phyloP scores from a whole-genome alignment of 108 stramenopile species.

The Cyclotella atomus region DNA sequence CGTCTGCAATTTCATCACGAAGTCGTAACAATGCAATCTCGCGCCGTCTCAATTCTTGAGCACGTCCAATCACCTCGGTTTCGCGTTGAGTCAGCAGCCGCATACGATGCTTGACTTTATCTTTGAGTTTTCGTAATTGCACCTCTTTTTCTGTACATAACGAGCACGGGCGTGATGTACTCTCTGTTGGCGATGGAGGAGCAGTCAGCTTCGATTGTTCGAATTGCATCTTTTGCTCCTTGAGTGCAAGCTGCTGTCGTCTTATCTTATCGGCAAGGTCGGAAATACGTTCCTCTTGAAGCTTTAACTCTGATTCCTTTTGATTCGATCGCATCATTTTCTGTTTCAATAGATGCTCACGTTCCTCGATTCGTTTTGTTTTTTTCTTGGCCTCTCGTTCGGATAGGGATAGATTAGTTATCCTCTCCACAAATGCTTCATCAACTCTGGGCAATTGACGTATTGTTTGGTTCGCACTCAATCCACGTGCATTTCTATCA shows the following conservation, averaged over 20 bases:
- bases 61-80: conserved; percentile 16
- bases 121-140: conserved; percentile 3
- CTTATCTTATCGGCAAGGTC: conserved; percentile 27
- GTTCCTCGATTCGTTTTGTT: conserved; percentile 7
- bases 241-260: conserved; percentile 20
- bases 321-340: conserved; percentile 5
- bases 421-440: conserved; percentile 18
- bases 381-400: conserved; percentile 24
- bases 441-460: not conserved
- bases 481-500: not conserved
- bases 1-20: not conserved
- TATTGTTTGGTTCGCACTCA: not conserved
- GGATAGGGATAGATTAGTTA: conserved; percentile 11
- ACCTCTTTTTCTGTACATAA: conserved; percentile 18
- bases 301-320: conserved; percentile 13
- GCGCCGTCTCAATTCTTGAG: conserved; percentile 13
- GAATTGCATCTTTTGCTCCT: conserved; percentile 33
- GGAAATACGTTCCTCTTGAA: conserved; percentile 28
- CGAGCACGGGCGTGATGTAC: conserved; percentile 11
- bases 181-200: not conserved
- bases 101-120: conserved; percentile 13
- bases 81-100: conserved; percentile 13
- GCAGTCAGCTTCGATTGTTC: conserved; percentile 8
- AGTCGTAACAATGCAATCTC: conserved; percentile 15
- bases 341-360: conserved; percentile 18